Percentiles rank a stretch among this genome's conserved stretches.
Evolutionary conservation across 163 green algal genomes (phyloP).

Genomic region (Scenedesmus sp.): DNA sequence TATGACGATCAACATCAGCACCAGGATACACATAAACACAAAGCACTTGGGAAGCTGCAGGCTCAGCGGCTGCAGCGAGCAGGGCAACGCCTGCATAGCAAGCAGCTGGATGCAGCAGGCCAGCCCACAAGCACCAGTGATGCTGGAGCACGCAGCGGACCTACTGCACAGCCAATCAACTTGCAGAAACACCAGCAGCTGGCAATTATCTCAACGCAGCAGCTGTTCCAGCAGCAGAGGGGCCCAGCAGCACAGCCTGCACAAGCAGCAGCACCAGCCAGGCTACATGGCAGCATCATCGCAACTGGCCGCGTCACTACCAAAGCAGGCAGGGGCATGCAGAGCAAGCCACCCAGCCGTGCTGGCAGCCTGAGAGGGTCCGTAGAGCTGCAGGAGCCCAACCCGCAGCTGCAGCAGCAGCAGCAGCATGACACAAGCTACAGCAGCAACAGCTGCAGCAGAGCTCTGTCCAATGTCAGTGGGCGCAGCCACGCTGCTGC

Average conservation of each 20-base stretch:
- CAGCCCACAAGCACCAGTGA: background rate
- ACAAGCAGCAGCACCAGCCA: background rate
- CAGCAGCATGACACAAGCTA: background rate
- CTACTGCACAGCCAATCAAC: background rate
- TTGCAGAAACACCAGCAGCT: background rate
- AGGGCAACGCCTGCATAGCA: constrained; percentile 6
- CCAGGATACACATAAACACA: background rate
- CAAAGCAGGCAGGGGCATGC: constrained; percentile 37
- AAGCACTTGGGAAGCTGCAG: constrained; percentile 12
- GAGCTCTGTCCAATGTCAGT: background rate
- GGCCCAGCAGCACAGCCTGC: background rate
- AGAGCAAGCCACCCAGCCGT: background rate
- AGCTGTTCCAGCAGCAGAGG: background rate
- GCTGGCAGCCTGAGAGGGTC: background rate
- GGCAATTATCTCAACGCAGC: background rate
- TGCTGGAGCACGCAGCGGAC: background rate
- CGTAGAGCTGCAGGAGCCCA: background rate
- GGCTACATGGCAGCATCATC: background rate
- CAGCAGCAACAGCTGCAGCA: background rate
- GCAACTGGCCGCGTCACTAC: background rate
- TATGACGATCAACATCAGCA: background rate
- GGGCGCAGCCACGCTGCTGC: background rate
- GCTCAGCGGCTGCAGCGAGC: constrained; percentile 24
- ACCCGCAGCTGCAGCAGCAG: background rate
- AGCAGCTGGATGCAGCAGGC: background rate